Evolutionary conservation across 768 basidiomycete species (phyloP), one percentile per base, ranked within the genome.

Genomic region (Tulasnella sp.): DNA sequence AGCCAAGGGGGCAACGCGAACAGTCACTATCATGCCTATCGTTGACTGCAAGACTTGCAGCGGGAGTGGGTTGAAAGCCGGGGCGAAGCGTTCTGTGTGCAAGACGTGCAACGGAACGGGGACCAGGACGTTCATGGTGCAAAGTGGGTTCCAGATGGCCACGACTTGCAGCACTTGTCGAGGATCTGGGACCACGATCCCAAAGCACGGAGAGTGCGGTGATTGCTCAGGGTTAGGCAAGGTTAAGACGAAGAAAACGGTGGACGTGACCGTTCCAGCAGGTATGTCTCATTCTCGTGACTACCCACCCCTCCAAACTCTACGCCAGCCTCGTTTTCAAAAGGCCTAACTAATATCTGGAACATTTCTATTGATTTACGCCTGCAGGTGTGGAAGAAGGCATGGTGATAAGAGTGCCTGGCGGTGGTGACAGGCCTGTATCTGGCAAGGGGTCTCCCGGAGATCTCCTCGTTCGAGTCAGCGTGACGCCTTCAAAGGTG

Each of bases 61-160:
- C 49, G 96, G 95, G 15, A 89, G 87, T 79, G 97, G 97, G 9
- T 83, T 99, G 81, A 97, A 93, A 83, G 83, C 89, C 29, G 97
- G 97, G 39, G 89, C 92, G 42, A 92, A 96, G 84, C 87, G 92
- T 79, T 86, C 88, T 71, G 88, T 89, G 37, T 99, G 97, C 84
- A 81, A 85, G 71, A 84, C 90, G 42, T 99, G 97, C 83, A 87
- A 90, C 76, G 97, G 97, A 75, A 87, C 92, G 31, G 97, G 97
- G 67, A 89, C 91, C 42, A 89, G 91, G 82, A 93, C 95, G 22
- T 98, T 93, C 83, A 90, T 94, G 73, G 88, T 99, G 81, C 91
- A 94, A 81, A 91, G 88, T 82, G 97, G 97, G 22, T 99, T 99
- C 89, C 93, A 95, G 82, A 96, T 99, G 94, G 91, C 95, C 31